These are phyloP conservation scores for Sarcocystis neurona DNA, from an alignment of 169 alveolate genomes.

Conservation along the genomic window DNA sequence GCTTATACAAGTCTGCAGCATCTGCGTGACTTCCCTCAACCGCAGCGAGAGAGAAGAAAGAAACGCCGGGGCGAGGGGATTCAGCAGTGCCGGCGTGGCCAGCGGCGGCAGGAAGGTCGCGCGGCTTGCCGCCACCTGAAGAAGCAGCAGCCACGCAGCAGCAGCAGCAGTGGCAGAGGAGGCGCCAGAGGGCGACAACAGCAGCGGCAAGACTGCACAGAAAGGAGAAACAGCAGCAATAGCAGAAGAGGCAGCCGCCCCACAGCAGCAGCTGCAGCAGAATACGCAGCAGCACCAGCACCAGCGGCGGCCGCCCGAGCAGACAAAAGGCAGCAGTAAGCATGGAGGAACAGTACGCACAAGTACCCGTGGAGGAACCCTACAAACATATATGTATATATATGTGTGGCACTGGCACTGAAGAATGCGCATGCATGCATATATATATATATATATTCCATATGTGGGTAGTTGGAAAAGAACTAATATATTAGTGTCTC, in stretches of 20 bases:
- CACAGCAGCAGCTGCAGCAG: not conserved
- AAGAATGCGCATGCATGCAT: not conserved
- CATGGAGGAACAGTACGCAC: too few species aligned
- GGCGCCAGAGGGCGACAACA: too few species aligned
- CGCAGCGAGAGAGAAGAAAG: slow-evolving; percentile 58
- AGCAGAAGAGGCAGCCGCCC: not conserved
- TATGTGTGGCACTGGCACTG: too few species aligned
- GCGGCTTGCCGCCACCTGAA: slow-evolving; percentile 18
- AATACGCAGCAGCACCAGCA: too few species aligned
- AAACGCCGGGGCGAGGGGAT: slow-evolving; percentile 49
- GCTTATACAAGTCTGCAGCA: slow-evolving; percentile 15
- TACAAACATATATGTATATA: too few species aligned
- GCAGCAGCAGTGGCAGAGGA: too few species aligned
- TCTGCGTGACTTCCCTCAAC: slow-evolving; percentile 24
- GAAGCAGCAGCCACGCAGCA: not conserved
- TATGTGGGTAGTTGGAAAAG: not conserved
- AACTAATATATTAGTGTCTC: too few species aligned
- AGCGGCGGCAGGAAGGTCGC: not conserved
- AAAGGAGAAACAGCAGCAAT: slow-evolving; percentile 15
- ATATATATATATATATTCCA: not conserved
- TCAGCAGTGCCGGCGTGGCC: slow-evolving; percentile 24
- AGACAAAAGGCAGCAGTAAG: too few species aligned
- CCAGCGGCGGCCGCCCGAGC: too few species aligned
- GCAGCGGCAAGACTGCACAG: too few species aligned
- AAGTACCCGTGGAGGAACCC: too few species aligned